Percentiles rank a stretch among this genome's conserved stretches.
Evolutionary conservation across 306 rosid species (phyloP).

Genomic region (Lotus japonicus): DNA sequence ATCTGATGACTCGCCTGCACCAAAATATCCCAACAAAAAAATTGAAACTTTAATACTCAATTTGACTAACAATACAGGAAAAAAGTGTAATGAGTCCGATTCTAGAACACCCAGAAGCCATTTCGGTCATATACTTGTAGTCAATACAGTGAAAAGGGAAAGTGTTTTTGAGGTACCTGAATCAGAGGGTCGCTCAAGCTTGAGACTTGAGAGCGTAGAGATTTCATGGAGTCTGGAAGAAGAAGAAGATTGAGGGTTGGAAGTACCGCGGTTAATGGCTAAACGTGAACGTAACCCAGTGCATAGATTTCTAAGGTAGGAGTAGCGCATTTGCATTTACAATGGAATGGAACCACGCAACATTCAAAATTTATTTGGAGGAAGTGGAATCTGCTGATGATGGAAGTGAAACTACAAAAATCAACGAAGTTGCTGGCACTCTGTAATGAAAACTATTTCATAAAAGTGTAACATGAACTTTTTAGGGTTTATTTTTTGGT

Average conservation of each 20-base stretch:
- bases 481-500: too few relatives aligned
- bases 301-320: constrained; percentile 30
- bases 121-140: neutral
- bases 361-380: too few relatives aligned
- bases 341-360: neutral
- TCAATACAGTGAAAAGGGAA: neutral
- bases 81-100: neutral
- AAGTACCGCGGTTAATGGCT: constrained; percentile 6
- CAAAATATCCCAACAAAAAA: constrained; percentile 14
- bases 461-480: too few relatives aligned
- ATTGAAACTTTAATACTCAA: neutral
- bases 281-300: constrained; percentile 16
- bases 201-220: constrained; percentile 28
- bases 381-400: too few relatives aligned
- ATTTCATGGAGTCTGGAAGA: neutral
- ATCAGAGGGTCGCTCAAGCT: constrained; percentile 21
- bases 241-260: constrained; percentile 7
- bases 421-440: too few relatives aligned
- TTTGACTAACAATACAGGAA: neutral
- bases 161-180: constrained; percentile 36
- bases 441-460: too few relatives aligned
- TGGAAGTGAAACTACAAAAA: too few relatives aligned
- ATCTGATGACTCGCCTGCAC: constrained; percentile 44
- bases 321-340: constrained; percentile 34
- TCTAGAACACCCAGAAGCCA: constrained; percentile 7